Evolutionary conservation across 441 rosid genomes (phyloP), one percentile per base, ranked within the genome.

Genomic region (Pelargonium citronellum): DNA sequence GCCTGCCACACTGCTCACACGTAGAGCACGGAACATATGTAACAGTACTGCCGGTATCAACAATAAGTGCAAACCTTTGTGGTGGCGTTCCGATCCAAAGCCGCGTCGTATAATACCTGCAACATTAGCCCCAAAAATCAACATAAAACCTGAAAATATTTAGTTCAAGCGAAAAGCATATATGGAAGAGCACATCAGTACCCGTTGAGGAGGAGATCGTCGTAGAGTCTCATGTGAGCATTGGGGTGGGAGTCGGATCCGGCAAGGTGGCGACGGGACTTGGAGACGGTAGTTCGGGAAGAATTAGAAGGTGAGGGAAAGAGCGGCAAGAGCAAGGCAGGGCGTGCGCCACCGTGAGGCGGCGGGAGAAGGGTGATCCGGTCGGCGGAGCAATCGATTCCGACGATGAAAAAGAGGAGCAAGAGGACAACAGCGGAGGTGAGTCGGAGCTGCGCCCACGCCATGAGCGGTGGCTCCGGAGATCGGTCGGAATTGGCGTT

Each of bases 21-120:
- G 83, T 77, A 11, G 94, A 80, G 75, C 97, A 94, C 22, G 99
- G 97, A 11, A 94, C 97, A 15, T 94, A 94, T 8, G 99, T 94
- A 19, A 90, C 96, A 63, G 92, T 90, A 69, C 97, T 94, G 4
- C 99, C 97, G 0, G 97, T 88, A 83, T 94, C 99, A 5, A 94
- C 99, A 47, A 91, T 94, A 7, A 94, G 89, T n/a, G 97, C 94
- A 74, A 94, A 94, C 75, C 58, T 84, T 80, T 94, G 99, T 5
- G 99, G 96, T 1, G 97, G 99, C 17, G 97, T 89, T 63, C 97
- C 97, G 82, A 94, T 91, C 93, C 87, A 89, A 5, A 94, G 86
- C 79, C 94, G 74, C 58, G 96, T 87, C 9, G 99, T 87, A 30
- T 94, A 94, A 77, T 94, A 94, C 72, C 97, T 89, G 22, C 4